These are phyloP conservation scores for Talaromyces verruculosus DNA, from an alignment of 2,329 filamentous ascomycete genomes.

Conservation along the genomic window DNA sequence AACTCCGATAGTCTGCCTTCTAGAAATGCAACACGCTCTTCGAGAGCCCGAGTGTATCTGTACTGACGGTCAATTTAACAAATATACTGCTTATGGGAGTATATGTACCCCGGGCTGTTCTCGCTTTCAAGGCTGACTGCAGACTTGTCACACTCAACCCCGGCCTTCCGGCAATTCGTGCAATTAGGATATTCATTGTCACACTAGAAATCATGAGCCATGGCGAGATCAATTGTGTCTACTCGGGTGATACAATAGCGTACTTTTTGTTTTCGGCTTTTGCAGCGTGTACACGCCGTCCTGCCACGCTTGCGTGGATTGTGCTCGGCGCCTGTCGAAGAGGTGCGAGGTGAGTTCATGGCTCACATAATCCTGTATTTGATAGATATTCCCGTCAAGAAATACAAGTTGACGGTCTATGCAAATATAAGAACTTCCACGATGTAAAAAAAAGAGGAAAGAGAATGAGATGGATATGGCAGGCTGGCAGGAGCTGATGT, in stretches of 20 bases:
- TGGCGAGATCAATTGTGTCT: background rate
- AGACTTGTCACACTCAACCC: slow-evolving; percentile 45
- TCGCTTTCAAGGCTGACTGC: slow-evolving; percentile 41
- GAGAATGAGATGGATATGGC: background rate
- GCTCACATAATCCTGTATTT: background rate
- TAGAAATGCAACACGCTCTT: slow-evolving; percentile 46
- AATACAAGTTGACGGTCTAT: no score
- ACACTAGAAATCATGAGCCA: slow-evolving; percentile 36
- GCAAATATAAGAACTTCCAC: background rate
- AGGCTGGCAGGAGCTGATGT: background rate
- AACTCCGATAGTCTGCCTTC: slow-evolving; percentile 34
- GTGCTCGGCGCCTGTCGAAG: slow-evolving; percentile 31
- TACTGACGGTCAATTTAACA: background rate
- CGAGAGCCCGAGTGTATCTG: slow-evolving; percentile 46
- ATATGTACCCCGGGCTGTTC: slow-evolving; percentile 37
- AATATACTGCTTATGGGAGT: background rate
- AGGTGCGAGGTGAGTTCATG: slow-evolving; percentile 17
- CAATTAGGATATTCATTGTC: slow-evolving; percentile 48
- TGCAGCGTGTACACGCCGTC: slow-evolving; percentile 49
- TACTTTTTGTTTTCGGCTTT: slow-evolving; percentile 49
- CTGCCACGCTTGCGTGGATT: slow-evolving; percentile 49
- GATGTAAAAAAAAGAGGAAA: no score
- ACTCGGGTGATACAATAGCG: slow-evolving; percentile 15
- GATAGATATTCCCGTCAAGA: background rate
- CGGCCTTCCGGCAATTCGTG: slow-evolving; percentile 48